Evolutionary conservation across 2,329 filamentous ascomycete species (phyloP), one percentile per base, ranked within the genome.

Genomic region (Claviceps digitariae): DNA sequence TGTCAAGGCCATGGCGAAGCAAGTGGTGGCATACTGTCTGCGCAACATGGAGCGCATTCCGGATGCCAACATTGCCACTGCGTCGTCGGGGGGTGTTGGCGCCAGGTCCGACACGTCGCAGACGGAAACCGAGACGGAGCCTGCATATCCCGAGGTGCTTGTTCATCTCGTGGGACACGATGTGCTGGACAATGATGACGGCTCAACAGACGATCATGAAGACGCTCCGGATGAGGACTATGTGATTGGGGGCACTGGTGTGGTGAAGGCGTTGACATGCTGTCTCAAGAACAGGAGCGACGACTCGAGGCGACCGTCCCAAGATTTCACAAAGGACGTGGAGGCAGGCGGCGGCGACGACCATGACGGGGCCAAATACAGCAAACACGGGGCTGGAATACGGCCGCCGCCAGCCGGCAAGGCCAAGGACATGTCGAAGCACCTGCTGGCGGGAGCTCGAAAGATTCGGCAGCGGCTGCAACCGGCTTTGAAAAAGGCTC

Each of bases 21-120:
- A 95, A 66, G 86, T 95, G n/a, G 84, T 96, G 45, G 91, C 89
- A 0, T 96, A 96, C 67, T 95, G 87, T 57, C 76, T 98, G 57
- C 82, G 87, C 54, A 98, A 98, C 62, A 84, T 98, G 74, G 89
- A 95, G 66, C 80, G 79, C 10, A 79, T 86, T 17, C 83, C 87
- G 12, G 81, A 89, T 55, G 75, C 78, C 10, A 83, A 85, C 53
- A 76, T 81, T 55, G 71, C 71, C 57, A 66, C 74, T 48, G 67
- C 72, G n/a, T 36, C 9, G 13, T 36, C 13, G 13, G 34, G 9
- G 36, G 67, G 74, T 51, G 66, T 71, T n/a, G 66, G 71, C 53
- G 70, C 71, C 25, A 62, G 71, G 25, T 67, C 73, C 2, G 71
- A 69, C 51, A 67, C 59, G 23, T 17, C 43, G n/a, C n/a, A n/a